Evolutionary conservation across 495 filamentous ascomycete species (phyloP).

Genomic region (Penicillium antarcticum): DNA sequence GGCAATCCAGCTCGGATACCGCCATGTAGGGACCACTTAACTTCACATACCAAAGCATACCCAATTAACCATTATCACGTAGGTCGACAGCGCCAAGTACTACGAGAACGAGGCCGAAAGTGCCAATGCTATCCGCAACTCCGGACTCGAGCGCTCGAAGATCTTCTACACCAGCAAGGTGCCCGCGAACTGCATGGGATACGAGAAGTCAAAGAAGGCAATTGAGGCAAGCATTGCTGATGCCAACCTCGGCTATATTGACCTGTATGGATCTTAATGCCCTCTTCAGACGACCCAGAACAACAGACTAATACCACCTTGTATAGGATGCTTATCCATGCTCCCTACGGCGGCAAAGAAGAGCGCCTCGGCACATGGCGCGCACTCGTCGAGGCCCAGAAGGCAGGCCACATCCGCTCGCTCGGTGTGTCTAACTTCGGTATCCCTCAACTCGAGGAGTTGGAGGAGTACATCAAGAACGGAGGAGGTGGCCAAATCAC

Average conservation of each 20-base stretch:
- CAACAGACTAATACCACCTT: background rate
- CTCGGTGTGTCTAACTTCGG: slow-evolving; percentile 57
- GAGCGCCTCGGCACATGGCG: slow-evolving; percentile 50
- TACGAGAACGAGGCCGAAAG: slow-evolving; percentile 55
- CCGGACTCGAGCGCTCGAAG: slow-evolving; percentile 42
- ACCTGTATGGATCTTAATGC: slow-evolving; percentile 34
- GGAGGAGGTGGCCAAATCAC: slow-evolving; percentile 72
- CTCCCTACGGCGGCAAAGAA: slow-evolving; percentile 52
- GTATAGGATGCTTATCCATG: slow-evolving; percentile 50
- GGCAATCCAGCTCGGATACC: slow-evolving; percentile 68
- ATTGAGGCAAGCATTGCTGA: slow-evolving; percentile 47
- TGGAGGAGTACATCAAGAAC: slow-evolving; percentile 71
- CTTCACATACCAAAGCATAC: background rate
- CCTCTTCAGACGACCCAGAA: background rate
- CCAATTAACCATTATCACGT: background rate
- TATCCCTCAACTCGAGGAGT: slow-evolving; percentile 53
- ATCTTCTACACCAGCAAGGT: slow-evolving; percentile 60
- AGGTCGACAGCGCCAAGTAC: slow-evolving; percentile 54
- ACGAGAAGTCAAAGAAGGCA: slow-evolving; percentile 48
- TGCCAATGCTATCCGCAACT: slow-evolving; percentile 42
- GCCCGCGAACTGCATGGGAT: slow-evolving; percentile 40
- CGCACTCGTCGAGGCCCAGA: slow-evolving; percentile 53
- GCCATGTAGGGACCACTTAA: slow-evolving; percentile 50
- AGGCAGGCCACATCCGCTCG: slow-evolving; percentile 49
- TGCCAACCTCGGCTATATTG: slow-evolving; percentile 52